Evolutionary conservation across 768 basidiomycete species (phyloP).

Genomic region (Auriscalpium orientale): DNA sequence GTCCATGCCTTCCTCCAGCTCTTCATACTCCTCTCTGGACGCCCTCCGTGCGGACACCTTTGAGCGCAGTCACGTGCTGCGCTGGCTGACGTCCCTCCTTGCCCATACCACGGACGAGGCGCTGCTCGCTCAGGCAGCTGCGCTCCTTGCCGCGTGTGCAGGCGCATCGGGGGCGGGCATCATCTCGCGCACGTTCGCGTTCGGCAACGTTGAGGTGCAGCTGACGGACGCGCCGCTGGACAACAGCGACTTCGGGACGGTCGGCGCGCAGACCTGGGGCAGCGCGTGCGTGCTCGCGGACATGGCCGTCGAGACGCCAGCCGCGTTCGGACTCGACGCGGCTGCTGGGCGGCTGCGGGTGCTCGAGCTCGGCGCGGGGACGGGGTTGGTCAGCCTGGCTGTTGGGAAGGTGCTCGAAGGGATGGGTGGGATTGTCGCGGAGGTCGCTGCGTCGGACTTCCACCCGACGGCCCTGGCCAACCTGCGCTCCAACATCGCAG

Average conservation of each 20-base stretch:
- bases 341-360: constrained; percentile 24
- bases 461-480: constrained; percentile 42
- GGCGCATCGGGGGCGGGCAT: constrained; percentile 58
- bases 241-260: constrained; percentile 60
- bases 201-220: constrained; percentile 34
- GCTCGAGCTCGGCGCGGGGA: constrained; percentile 53
- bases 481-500: constrained; percentile 33
- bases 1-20: neutral
- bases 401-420: constrained; percentile 26
- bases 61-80: constrained; percentile 61
- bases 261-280: constrained; percentile 89
- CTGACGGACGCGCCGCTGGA: constrained; percentile 65
- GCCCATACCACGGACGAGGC: constrained; percentile 24
- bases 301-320: constrained; percentile 54
- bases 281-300: constrained; percentile 76
- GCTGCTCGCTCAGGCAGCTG: constrained; percentile 47
- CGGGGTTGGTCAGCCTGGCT: constrained; percentile 43
- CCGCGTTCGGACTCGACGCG: constrained; percentile 35
- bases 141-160: constrained; percentile 56
- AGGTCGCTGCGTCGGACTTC: constrained; percentile 41
- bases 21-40: constrained; percentile 16
- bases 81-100: constrained; percentile 69
- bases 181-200: constrained; percentile 44
- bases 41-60: constrained; percentile 49
- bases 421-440: neutral